Conservation (phyloP, 805 yeast genomes). For the Suhomyces sp. region DNA sequence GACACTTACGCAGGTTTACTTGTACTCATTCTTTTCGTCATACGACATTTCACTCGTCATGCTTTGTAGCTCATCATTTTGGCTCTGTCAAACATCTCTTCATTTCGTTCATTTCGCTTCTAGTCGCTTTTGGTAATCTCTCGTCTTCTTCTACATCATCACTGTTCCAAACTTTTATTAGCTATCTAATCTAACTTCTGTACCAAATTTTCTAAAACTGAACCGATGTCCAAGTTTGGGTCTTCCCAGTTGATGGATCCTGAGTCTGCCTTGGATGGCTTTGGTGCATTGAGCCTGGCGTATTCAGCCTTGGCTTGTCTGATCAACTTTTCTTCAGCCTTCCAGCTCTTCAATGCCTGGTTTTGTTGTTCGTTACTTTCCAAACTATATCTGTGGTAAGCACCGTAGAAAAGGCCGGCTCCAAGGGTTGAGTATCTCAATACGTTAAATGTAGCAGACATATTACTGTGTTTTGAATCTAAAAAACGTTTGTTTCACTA, state of each 20-base stretch:
- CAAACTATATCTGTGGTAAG: constrained; percentile 72
- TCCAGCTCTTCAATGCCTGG: constrained; percentile 57
- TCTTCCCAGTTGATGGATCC: constrained; percentile 73
- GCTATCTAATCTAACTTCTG: constrained; percentile 45
- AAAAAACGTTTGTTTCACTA: background rate
- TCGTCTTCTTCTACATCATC: background rate
- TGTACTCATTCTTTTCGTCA: background rate
- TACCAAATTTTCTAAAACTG: constrained; percentile 62
- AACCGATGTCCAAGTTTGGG: constrained; percentile 83
- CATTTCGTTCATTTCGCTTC: background rate
- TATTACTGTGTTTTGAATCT: constrained; percentile 7
- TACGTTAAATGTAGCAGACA: constrained; percentile 55
- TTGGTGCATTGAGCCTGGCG: constrained; percentile 56
- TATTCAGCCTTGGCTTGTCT: constrained; percentile 87
- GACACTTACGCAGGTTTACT: no score
- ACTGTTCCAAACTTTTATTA: background rate
- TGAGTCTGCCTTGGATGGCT: constrained; percentile 30
- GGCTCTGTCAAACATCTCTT: background rate
- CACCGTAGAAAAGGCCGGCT: constrained; percentile 86
- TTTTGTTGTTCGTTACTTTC: constrained; percentile 57
- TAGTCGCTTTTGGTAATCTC: background rate
- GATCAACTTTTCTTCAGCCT: constrained; percentile 69
- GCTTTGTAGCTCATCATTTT: background rate
- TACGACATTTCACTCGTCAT: background rate
- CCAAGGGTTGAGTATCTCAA: constrained; percentile 91